Evolutionary conservation across 768 basidiomycete genomes (phyloP).

Genomic region (Thelephora ganbajun): DNA sequence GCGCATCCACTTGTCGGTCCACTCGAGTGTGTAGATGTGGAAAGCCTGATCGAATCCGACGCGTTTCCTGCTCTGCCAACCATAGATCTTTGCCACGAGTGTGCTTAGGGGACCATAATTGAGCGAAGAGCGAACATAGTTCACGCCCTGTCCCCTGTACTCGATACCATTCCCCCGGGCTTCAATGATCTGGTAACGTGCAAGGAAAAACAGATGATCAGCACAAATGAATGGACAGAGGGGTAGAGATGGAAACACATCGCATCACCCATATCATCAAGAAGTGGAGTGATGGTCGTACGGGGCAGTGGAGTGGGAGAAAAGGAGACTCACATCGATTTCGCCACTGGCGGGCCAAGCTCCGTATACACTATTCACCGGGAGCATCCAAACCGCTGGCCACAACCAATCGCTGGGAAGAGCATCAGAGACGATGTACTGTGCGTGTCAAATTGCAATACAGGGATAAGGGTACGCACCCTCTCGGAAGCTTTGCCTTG

Average conservation of each 20-base stretch:
- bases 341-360: constrained; percentile 41
- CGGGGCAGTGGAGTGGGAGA: not conserved
- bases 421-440: constrained; percentile 32
- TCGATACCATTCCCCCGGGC: constrained; percentile 34
- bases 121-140: constrained; percentile 40
- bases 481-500: constrained; percentile 10
- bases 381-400: constrained; percentile 33
- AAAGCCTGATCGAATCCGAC: constrained; percentile 31
- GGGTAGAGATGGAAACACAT: not conserved
- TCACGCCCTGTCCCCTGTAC: constrained; percentile 28
- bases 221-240: not conserved
- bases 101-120: constrained; percentile 50
- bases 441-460: constrained; percentile 3
- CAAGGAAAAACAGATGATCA: not conserved
- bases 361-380: constrained; percentile 31
- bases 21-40: constrained; percentile 45
- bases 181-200: constrained; percentile 31
- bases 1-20: constrained; percentile 42
- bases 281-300: not conserved
- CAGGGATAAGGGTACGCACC: constrained; percentile 9
- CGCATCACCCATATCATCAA: not conserved
- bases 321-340: constrained; percentile 34
- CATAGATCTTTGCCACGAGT: constrained; percentile 27
- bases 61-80: constrained; percentile 30
- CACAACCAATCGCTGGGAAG: constrained; percentile 32